phyloP scores from a whole-genome alignment of 148 eudicot genomes.

The Chenopodium quinoa region DNA sequence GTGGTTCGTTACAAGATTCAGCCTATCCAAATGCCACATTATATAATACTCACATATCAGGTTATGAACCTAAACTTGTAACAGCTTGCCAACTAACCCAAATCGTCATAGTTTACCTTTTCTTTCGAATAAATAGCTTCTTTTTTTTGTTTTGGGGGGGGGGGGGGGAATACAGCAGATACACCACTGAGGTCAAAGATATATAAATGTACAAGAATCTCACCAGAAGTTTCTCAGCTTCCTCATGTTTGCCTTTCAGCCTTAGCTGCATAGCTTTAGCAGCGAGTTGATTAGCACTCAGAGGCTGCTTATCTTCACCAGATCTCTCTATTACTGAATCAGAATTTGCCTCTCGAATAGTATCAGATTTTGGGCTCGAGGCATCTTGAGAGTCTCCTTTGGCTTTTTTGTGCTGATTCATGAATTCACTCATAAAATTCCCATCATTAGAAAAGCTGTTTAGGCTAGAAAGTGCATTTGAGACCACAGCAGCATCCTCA shows the following conservation, averaged over 20 bases:
- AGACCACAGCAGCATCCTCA: constrained; percentile 54
- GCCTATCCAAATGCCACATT: background rate
- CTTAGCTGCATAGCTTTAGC: constrained; percentile 95
- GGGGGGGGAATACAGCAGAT: background rate
- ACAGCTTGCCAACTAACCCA: background rate
- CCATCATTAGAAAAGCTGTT: constrained; percentile 82
- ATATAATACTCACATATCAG: background rate
- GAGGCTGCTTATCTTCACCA: constrained; percentile 39
- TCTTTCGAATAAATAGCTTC: too few species aligned
- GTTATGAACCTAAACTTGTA: background rate
- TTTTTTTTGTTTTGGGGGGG: background rate
- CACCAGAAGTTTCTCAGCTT: constrained; percentile 84
- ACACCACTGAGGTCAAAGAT: constrained; percentile 7
- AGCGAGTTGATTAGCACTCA: constrained; percentile 90
- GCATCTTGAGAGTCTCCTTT: constrained; percentile 27
- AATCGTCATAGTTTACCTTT: background rate
- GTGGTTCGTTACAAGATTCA: background rate
- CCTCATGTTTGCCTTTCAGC: constrained; percentile 85
- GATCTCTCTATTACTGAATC: constrained; percentile 26
- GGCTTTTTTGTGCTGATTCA: constrained; percentile 34
- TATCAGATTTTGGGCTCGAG: constrained; percentile 30
- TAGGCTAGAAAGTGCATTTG: constrained; percentile 71
- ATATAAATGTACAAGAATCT: constrained; percentile 15
- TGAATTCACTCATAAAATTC: constrained; percentile 57
- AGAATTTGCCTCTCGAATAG: constrained; percentile 28